A percentile compares a stretch with the other conserved stretches of the same genome.
Conservation (phyloP, 2,329 filamentous ascomycete species). For the Colletotrichum gigasporum region DNA sequence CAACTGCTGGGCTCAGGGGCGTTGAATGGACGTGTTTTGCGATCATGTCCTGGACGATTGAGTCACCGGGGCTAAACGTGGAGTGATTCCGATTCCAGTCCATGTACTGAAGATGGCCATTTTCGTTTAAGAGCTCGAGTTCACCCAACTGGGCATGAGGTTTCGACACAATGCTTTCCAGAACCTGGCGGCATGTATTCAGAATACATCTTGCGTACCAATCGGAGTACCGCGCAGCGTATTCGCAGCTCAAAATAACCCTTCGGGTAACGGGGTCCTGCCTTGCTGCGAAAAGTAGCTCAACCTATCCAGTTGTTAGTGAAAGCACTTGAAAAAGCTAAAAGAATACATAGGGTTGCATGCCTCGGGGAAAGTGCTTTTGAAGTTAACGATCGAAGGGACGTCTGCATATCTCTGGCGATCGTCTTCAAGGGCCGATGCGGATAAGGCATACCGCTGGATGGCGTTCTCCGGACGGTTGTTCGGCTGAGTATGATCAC, state of each 20-base stretch:
- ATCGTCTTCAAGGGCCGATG: background rate
- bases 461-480: background rate
- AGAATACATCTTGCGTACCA: slow-evolving; percentile 12
- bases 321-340: too few species aligned
- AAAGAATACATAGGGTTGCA: too few species aligned
- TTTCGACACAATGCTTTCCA: background rate
- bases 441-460: background rate
- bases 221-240: background rate
- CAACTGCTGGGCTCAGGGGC: slow-evolving; percentile 33
- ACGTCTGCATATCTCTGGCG: background rate
- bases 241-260: slow-evolving; percentile 5
- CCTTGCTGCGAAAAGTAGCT: slow-evolving; percentile 2
- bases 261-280: slow-evolving; percentile 3
- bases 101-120: slow-evolving; percentile 1
- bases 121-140: slow-evolving; percentile 2
- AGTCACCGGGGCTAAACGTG: background rate
- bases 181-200: background rate
- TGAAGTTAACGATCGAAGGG: background rate
- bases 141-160: slow-evolving; percentile 7
- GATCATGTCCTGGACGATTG: background rate
- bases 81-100: slow-evolving; percentile 16
- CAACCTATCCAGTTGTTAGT: background rate
- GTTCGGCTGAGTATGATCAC: background rate
- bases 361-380: background rate
- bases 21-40: background rate